Evolutionary conservation across 2,329 filamentous ascomycete species (phyloP), one percentile per base, ranked within the genome.

Genomic region (Rutstroemia sp.): DNA sequence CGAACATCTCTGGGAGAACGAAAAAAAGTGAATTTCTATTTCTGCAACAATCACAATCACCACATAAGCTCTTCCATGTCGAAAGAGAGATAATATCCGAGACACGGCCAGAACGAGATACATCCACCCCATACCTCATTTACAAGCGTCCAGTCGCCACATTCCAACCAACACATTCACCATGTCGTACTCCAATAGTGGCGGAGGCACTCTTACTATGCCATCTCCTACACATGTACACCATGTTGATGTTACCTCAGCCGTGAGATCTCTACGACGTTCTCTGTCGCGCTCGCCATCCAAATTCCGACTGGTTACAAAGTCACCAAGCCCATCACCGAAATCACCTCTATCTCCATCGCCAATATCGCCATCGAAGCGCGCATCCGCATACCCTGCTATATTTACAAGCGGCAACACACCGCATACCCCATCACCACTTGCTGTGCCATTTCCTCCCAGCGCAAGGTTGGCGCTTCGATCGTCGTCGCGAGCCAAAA

Each of bases 231-330:
- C 88, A 49, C 85, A 89, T 67, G 83, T 84, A 60, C 88, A 90
- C 71, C 86, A 88, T 72, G 87, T 92, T 66, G 89, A 95, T 75
- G 84, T 90, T 62, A 86, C 88, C 60, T 85, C 88, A 51, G 86
- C 88, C 58, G 88, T 96, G 61, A 83, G 90, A 68, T 88, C 90
- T 66, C 78, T 96, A 58, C 82, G 92, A 62, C 88, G 90, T 65
- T 96, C 92, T 25, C 79, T 96, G 61, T 96, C 92, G 57, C 83
- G 91, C 66, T 96, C 92, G n/a, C 92, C 92, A 10, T 96, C 92
- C 34, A 95, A 94, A 71, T 92, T 94, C 70, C 79, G 82, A 56
- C 75, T 95, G 53, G 75, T 82, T 63, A 77, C 74, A 12, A 70
- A 68, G 57, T 68, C 68, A 30, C 66, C 68, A 21, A 69, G 64